phyloP scores from a whole-genome alignment of 2,329 filamentous ascomycete species.

The Hypoxylon sp. region DNA sequence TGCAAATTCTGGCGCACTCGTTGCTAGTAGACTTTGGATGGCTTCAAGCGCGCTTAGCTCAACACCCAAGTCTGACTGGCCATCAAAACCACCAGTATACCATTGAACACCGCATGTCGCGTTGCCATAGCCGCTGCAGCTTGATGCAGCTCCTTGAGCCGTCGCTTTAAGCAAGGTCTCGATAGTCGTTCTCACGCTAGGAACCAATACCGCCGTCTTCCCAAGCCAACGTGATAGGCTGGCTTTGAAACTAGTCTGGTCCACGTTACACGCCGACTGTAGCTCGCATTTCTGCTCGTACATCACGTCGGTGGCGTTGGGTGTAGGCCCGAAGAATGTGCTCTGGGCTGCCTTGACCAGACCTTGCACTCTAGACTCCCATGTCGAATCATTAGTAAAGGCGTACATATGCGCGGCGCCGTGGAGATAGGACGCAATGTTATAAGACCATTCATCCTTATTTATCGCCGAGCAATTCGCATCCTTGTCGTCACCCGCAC shows the following conservation, averaged over 20 bases:
- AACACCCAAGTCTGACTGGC: conserved; percentile 55
- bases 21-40: conserved; percentile 51
- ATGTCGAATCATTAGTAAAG: conserved; percentile 56
- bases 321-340: conserved; percentile 50
- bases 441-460: conserved; percentile 61
- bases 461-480: conserved; percentile 54
- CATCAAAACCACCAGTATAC: conserved; percentile 55
- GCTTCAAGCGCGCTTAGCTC: conserved; percentile 57
- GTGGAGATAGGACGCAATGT: conserved; percentile 60
- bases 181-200: conserved; percentile 52
- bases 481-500: conserved; percentile 53
- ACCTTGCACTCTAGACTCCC: conserved; percentile 54
- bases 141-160: conserved; percentile 54
- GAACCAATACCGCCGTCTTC: conserved; percentile 55
- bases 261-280: conserved; percentile 57
- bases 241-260: conserved; percentile 56
- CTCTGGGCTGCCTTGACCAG: conserved; percentile 53
- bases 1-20: conserved; percentile 39
- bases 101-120: conserved; percentile 55
- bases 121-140: conserved; percentile 52
- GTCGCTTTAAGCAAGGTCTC: conserved; percentile 51
- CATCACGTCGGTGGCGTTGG: conserved; percentile 53
- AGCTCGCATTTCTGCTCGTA: conserved; percentile 59
- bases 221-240: conserved; percentile 52
- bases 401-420: conserved; percentile 61